A percentile compares a stretch with the other conserved stretches of the same genome.
Conservation (phyloP, 2,329 filamentous ascomycete species). For the Lasiodiplodia hormozganensis region DNA sequence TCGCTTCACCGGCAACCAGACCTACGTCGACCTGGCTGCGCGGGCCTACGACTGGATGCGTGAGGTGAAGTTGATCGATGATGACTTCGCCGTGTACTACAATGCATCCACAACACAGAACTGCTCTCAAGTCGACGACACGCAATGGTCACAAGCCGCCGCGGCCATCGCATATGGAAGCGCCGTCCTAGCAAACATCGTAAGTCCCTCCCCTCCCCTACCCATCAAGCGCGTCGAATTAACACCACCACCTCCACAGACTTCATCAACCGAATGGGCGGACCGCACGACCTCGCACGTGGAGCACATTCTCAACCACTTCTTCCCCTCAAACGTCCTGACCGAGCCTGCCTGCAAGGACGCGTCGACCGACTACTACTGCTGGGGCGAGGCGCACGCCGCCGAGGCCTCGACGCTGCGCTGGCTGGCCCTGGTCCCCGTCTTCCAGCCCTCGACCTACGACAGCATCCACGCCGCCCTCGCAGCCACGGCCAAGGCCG, state of each 20-base stretch:
- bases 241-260: constrained; percentile 47
- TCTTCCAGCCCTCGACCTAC: constrained; percentile 52
- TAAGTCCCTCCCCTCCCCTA: no score
- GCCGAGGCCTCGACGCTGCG: constrained; percentile 80
- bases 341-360: constrained; percentile 66
- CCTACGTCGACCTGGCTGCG: constrained; percentile 66
- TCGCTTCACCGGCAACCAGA: constrained; percentile 69
- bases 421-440: constrained; percentile 60
- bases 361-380: constrained; percentile 66
- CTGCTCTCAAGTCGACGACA: constrained; percentile 58
- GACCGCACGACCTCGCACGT: constrained; percentile 65
- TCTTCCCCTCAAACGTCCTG: constrained; percentile 66
- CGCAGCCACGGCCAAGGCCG: constrained; percentile 50
- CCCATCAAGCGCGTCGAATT: background rate
- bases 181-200: constrained; percentile 63
- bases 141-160: constrained; percentile 65
- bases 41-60: constrained; percentile 68
- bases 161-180: constrained; percentile 63
- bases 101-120: constrained; percentile 52
- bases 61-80: constrained; percentile 58
- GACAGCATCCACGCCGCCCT: constrained; percentile 48
- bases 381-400: constrained; percentile 69
- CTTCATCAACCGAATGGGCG: constrained; percentile 58
- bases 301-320: constrained; percentile 48
- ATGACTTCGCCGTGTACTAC: constrained; percentile 55